Evolutionary conservation across 2,329 filamentous ascomycete genomes (phyloP), one percentile per base, ranked within the genome.

Genomic region (Colletotrichum nymphaeae): DNA sequence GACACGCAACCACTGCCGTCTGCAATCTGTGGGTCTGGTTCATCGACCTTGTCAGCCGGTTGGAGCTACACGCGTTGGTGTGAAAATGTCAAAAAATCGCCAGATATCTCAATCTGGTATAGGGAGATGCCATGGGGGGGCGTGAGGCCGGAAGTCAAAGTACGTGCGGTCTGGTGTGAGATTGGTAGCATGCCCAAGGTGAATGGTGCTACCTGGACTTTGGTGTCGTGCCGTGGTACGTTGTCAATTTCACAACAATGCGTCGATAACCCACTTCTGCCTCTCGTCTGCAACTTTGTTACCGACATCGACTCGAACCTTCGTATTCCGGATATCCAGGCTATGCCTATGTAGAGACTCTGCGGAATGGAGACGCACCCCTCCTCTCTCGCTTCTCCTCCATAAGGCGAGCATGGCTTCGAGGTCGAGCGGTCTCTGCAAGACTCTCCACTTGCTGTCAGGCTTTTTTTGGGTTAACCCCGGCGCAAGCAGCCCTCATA

Each of bases 401-500:
- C 65, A 59, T 56, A 72, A 56, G 60, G 60, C 64, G 32, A 56
- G 37, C 65, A 60, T 69, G 66, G 66, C 46, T 28, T 57, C 59
- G 12, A 46, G 37, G 58, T 26, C 66, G 63, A 55, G 53, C 55
- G 28, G 56, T 69, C 28, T 30, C 30, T 58, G 69, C 24, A 26
- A 26, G 42, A 14, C 42, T 49, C 60, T 60, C 70, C 55, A 57
- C 67, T 57, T 46, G 37, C 60, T 70, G 67, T 65, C 67, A 70
- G 62, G 35, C 46, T 62, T 49, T 30, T 30, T 56, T 46, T 53
- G 30, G 58, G 42, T 60, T 55, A 46, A 32, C 19, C 66, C 59
- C 52, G 30, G 67, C 26, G 32, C 49, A 19, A 32, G 55, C 14
- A 59, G 57, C 46, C 35, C 53, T 62, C 60, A 60, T 19, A 30